Conservation (phyloP, 352 stramenopile genomes). For the Albugo laibachii region DNA sequence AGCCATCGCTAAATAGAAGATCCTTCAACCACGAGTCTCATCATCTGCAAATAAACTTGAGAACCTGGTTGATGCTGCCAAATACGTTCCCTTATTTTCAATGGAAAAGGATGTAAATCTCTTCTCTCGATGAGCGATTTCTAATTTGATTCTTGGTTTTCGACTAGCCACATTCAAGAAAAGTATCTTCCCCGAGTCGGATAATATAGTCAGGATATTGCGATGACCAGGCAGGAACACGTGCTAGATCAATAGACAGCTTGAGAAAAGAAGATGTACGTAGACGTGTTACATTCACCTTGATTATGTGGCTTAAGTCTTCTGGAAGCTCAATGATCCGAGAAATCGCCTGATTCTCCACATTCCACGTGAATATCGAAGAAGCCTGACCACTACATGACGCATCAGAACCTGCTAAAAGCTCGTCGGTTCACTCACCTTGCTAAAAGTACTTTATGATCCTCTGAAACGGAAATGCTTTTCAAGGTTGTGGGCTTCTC, state of each 20-base stretch:
- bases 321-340: slow-evolving; percentile 68
- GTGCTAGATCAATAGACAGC: slow-evolving; percentile 17
- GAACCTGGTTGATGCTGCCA: slow-evolving; percentile 45
- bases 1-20: slow-evolving; percentile 29
- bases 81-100: slow-evolving; percentile 43
- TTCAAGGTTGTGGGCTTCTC: slow-evolving; percentile 34
- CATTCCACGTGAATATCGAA: slow-evolving; percentile 72
- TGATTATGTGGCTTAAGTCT: slow-evolving; percentile 40
- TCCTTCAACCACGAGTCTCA: not conserved
- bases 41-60: not conserved
- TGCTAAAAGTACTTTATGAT: slow-evolving; percentile 53
- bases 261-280: not conserved
- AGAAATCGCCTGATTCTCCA: slow-evolving; percentile 68
- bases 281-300: slow-evolving; percentile 13
- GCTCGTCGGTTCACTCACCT: slow-evolving; percentile 16
- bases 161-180: slow-evolving; percentile 51
- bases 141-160: slow-evolving; percentile 48
- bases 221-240: slow-evolving; percentile 32
- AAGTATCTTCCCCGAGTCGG: slow-evolving; percentile 37
- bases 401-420: not conserved
- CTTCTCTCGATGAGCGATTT: slow-evolving; percentile 32
- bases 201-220: slow-evolving; percentile 44
- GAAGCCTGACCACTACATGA: slow-evolving; percentile 29
- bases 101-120: slow-evolving; percentile 46
- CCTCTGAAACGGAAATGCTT: slow-evolving; percentile 53